These are phyloP conservation scores for Botryotinia calthae DNA, from an alignment of 2,329 filamentous ascomycete species.

Conservation along the genomic window DNA sequence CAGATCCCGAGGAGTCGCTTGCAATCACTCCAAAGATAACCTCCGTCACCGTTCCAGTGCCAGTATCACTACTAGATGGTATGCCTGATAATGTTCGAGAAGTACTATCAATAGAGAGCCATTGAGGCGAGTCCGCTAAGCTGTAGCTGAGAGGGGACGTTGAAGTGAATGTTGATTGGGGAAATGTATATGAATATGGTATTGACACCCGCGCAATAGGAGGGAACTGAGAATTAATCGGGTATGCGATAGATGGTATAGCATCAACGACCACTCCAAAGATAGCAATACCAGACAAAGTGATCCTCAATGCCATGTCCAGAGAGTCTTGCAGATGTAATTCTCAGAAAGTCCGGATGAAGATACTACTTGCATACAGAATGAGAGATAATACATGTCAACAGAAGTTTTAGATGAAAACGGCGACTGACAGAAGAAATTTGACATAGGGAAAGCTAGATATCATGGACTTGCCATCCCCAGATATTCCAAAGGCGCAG, in stretches of 20 bases:
- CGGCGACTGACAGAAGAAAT: slow-evolving; percentile 17
- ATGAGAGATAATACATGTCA: slow-evolving; percentile 18
- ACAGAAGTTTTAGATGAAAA: slow-evolving; percentile 20
- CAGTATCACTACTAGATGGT: slow-evolving; percentile 54
- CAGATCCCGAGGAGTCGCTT: slow-evolving; percentile 62
- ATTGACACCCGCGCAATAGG: slow-evolving; percentile 69
- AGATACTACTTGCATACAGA: slow-evolving; percentile 22
- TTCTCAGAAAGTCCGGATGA: slow-evolving; percentile 14
- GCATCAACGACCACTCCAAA: slow-evolving; percentile 34
- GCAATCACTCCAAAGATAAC: slow-evolving; percentile 63
- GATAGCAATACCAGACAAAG: slow-evolving; percentile 25
- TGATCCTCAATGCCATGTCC: slow-evolving; percentile 30
- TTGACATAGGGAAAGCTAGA: slow-evolving; percentile 20
- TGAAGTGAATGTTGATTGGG: slow-evolving; percentile 70
- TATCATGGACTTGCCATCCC: slow-evolving; percentile 25
- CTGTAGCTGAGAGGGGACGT: slow-evolving; percentile 61
- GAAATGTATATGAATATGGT: slow-evolving; percentile 69
- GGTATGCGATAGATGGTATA: slow-evolving; percentile 54
- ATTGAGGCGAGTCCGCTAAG: slow-evolving; percentile 63
- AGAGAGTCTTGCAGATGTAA: slow-evolving; percentile 19
- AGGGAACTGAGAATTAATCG: slow-evolving; percentile 81
- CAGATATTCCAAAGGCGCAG: slow-evolving; percentile 30
- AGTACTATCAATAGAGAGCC: slow-evolving; percentile 69
- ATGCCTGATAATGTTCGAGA: slow-evolving; percentile 68
- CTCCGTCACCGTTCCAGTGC: slow-evolving; percentile 52